Percentiles rank a stretch among this genome's conserved stretches.
These are phyloP conservation scores for Kodamaea alishanica DNA, from an alignment of 1,139 yeast genomes.

Conservation along the genomic window DNA sequence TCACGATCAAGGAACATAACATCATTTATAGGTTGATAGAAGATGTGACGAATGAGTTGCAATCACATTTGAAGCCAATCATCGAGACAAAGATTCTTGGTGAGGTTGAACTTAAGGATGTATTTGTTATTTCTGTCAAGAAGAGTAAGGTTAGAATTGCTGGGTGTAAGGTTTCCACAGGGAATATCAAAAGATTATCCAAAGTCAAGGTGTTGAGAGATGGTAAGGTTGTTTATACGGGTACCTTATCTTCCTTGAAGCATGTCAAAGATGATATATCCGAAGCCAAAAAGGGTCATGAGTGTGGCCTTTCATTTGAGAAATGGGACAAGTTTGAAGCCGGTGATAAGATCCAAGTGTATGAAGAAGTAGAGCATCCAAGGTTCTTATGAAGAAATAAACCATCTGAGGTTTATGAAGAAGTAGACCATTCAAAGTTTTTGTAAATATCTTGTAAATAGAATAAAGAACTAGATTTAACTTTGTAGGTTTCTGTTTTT, in stretches of 20 bases:
- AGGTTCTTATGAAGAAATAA: slow-evolving; percentile 69
- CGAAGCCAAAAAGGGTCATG: slow-evolving; percentile 80
- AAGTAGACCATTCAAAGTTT: slow-evolving; percentile 62
- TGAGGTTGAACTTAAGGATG: slow-evolving; percentile 65
- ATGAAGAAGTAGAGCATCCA: slow-evolving; percentile 66
- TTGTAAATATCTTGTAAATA: slow-evolving; percentile 12
- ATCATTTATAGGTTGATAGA: slow-evolving; percentile 88
- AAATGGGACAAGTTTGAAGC: slow-evolving; percentile 66
- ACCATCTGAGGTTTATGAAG: slow-evolving; percentile 72
- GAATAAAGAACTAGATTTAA: background rate
- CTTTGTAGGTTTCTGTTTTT: background rate
- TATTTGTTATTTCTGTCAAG: slow-evolving; percentile 61
- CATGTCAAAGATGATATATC: slow-evolving; percentile 77
- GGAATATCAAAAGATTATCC: slow-evolving; percentile 58
- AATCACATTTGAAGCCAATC: slow-evolving; percentile 60
- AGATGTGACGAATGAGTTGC: slow-evolving; percentile 66
- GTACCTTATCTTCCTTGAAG: slow-evolving; percentile 70
- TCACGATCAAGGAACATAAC: slow-evolving; percentile 64
- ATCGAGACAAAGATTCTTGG: slow-evolving; percentile 66
- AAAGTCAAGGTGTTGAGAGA: slow-evolving; percentile 62
- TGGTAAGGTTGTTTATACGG: slow-evolving; percentile 55
- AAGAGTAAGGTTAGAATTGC: slow-evolving; percentile 61
- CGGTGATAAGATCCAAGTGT: slow-evolving; percentile 75
- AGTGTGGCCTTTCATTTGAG: slow-evolving; percentile 81
- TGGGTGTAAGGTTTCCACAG: slow-evolving; percentile 81